Conservation (phyloP, 2,329 filamentous ascomycete genomes). For the Colletotrichum scovillei region DNA sequence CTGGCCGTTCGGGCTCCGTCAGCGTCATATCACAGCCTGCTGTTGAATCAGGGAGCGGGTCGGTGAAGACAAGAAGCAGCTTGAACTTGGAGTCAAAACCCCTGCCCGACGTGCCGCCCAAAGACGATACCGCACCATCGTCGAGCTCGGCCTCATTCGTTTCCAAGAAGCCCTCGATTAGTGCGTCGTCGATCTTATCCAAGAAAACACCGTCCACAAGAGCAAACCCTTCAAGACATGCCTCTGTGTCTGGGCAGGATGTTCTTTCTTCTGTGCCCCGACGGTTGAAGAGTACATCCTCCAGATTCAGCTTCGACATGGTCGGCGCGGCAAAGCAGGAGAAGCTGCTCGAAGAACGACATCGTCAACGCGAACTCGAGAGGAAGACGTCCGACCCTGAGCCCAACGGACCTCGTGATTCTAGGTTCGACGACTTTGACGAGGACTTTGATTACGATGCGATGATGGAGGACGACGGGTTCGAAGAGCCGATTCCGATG, state of each 20-base stretch:
- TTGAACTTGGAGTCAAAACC: conserved; percentile 33
- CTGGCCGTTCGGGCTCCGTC: conserved; percentile 39
- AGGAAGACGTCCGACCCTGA: conserved; percentile 59
- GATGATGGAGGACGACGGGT: conserved; percentile 73
- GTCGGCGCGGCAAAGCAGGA: conserved; percentile 75
- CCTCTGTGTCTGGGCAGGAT: conserved; percentile 60
- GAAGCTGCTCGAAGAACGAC: conserved; percentile 78
- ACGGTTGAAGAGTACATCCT: conserved; percentile 82
- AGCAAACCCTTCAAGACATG: conserved; percentile 61
- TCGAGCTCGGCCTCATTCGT: conserved; percentile 45
- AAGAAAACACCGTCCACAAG: conserved; percentile 48
- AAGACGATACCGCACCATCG: conserved; percentile 45
- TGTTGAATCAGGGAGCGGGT: conserved; percentile 42
- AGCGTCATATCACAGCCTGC: conserved; percentile 42
- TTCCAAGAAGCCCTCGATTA: conserved; percentile 46
- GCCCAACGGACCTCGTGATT: conserved; percentile 54
- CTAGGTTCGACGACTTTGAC: conserved; percentile 71
- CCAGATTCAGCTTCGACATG: conserved; percentile 86
- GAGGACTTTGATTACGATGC: conserved; percentile 73
- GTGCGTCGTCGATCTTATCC: conserved; percentile 37
- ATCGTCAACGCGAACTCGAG: conserved; percentile 74
- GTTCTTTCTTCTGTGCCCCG: conserved; percentile 64
- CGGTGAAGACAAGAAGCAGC: conserved; percentile 37
- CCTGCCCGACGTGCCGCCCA: conserved; percentile 49
- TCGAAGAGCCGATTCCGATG: conserved; percentile 75